Conservation (phyloP, 306 rosid genomes). For the Medicago ruthenica region DNA sequence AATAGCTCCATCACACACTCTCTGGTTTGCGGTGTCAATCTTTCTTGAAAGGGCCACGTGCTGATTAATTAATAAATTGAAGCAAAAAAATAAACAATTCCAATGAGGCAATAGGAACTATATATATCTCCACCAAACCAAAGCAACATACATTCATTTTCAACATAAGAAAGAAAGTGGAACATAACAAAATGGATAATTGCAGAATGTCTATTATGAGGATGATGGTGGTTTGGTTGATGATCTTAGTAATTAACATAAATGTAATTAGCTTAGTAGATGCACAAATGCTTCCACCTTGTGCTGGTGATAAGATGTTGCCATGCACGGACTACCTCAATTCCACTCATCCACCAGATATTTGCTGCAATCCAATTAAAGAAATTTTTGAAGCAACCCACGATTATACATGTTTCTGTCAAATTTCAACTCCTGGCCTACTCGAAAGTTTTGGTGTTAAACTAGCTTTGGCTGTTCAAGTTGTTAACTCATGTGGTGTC, state of each 20-base stretch:
- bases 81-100: neutral
- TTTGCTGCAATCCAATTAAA: conserved; percentile 62
- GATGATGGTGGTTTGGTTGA: neutral
- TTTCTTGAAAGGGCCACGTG: neutral
- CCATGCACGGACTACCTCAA: conserved; percentile 47
- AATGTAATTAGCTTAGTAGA: neutral
- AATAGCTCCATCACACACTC: neutral
- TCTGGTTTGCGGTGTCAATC: neutral
- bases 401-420: conserved; percentile 58
- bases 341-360: conserved; percentile 49
- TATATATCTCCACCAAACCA: neutral
- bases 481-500: conserved; percentile 58
- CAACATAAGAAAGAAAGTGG: neutral
- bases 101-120: conserved; percentile 7
- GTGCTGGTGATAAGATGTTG: neutral
- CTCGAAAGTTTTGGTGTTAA: conserved; percentile 39
- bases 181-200: neutral
- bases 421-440: conserved; percentile 42
- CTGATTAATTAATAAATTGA: neutral
- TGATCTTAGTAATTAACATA: neutral
- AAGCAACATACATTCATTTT: neutral
- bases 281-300: neutral
- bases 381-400: conserved; percentile 39
- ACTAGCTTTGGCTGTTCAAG: conserved; percentile 38
- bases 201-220: neutral